phyloP scores from a whole-genome alignment of 1,139 yeast species.

The Pichia sp. region DNA sequence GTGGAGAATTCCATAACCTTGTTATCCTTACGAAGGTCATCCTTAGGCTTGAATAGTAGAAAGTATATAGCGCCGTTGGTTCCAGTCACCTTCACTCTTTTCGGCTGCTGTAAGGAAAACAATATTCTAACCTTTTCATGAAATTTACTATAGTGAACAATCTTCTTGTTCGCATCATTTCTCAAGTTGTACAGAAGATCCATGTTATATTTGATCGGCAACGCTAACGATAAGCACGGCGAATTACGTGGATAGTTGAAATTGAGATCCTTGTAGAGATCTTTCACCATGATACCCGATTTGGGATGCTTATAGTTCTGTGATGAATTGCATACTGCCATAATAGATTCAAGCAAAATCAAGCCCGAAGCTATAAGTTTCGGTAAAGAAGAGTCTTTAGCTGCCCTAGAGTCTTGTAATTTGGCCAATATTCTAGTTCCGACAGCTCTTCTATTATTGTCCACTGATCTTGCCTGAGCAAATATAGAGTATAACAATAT shows the following conservation, averaged over 20 bases:
- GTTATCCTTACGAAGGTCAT: conserved; percentile 93
- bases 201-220: conserved; percentile 74
- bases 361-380: conserved; percentile 14
- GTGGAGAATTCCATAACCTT: conserved; percentile 90
- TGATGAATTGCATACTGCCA: conserved; percentile 21
- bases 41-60: conserved; percentile 76
- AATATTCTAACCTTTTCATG: conserved; percentile 62
- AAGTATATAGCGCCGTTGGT: conserved; percentile 67
- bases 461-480: conserved; percentile 67
- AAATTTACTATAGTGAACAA: conserved; percentile 49
- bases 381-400: neutral
- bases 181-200: conserved; percentile 47
- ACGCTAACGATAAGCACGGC: conserved; percentile 56
- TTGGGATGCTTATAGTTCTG: conserved; percentile 10
- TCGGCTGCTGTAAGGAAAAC: conserved; percentile 81
- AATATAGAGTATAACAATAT: conserved; percentile 83
- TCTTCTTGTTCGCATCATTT: conserved; percentile 19
- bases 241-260: conserved; percentile 41
- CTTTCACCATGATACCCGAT: conserved; percentile 8
- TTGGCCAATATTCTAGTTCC: conserved; percentile 38
- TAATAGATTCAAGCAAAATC: conserved; percentile 24
- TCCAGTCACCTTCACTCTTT: conserved; percentile 69
- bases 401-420: conserved; percentile 20
- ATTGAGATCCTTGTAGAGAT: conserved; percentile 35
- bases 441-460: conserved; percentile 45